Base-by-base conservation (phyloP, 1,284 basidiomycete genomes). In the Tylopilus microsporus region DNA sequence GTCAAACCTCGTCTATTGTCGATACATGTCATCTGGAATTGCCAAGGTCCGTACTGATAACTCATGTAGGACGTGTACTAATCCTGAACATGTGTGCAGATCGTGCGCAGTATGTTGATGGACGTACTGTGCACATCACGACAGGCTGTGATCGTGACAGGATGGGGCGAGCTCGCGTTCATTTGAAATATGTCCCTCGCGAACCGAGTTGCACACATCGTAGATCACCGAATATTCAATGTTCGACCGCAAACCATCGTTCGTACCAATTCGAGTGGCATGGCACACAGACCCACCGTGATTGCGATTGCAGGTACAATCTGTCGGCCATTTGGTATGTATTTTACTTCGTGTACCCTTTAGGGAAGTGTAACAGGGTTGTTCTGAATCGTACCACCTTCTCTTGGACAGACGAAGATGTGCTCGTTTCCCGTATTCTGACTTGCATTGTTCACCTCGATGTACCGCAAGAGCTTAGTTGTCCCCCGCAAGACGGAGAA, bases 261-360 rank as follows among this genome's bases (percentile, higher is more conserved):
- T 42, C 55, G 49, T 13, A 39, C 46, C 3, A 21, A 43, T 30
- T 13, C 30, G 6, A 43, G 47, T 15, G 15, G 25, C 1, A 34
- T 4, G 15, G 32, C 13, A 1, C 36, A 39, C 21, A 42, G 32
- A 39, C 58, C 58, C 2, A 39, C 65, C 4, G 51, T 67, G 43
- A 36, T 67, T 10, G 18, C 53, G 37, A 47, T 58, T 12, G 48
- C 52, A 3, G 37, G 49, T 21, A 21, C 48, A 3, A 49, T 1
- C 19, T 49, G 55, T 25, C 18, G 18, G 30, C 53, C 32, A 21
- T 67, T 66, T 47, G 66, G 65, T 67, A 51, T 1, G 66, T 58
- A 36, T 5, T 47, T 3, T n/a, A 8, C 21, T 43, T 10, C 3
- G 1, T 41, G 5, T 10, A 10, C 13, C 18, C 5, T 13, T 18